A percentile compares a stretch with the other conserved stretches of the same genome.
Evolutionary conservation across 1,139 yeast genomes (phyloP).

Genomic region (Pichia sp.): DNA sequence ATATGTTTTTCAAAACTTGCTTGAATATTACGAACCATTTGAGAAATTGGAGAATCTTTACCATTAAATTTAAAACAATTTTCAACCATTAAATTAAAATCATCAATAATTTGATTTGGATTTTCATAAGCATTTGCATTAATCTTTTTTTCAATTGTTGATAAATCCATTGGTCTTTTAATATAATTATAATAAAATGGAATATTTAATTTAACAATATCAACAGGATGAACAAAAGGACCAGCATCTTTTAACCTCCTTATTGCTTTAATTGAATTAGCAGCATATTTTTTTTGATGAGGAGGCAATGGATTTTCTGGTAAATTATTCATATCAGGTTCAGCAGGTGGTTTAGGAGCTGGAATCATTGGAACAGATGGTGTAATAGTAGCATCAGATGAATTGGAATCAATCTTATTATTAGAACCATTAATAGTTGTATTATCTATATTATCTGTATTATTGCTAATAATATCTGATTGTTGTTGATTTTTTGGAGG

Average conservation of each 20-base stretch:
- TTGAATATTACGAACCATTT: slow-evolving; percentile 85
- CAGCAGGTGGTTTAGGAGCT: slow-evolving; percentile 66
- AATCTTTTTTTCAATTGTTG: slow-evolving; percentile 82
- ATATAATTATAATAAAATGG: slow-evolving; percentile 86
- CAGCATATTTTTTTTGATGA: slow-evolving; percentile 73
- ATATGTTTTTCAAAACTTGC: slow-evolving; percentile 91
- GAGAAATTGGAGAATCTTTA: slow-evolving; percentile 69
- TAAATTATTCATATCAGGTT: slow-evolving; percentile 65
- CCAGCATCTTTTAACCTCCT: slow-evolving; percentile 87
- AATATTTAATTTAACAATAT: slow-evolving; percentile 76
- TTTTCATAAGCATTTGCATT: slow-evolving; percentile 62
- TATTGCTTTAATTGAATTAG: slow-evolving; percentile 68
- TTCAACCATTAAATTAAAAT: slow-evolving; percentile 76
- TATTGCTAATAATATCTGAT: background rate
- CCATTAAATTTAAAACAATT: slow-evolving; percentile 89
- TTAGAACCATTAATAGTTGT: too few relatives aligned
- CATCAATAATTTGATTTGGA: slow-evolving; percentile 63
- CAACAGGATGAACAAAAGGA: slow-evolving; percentile 88
- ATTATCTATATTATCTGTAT: too few relatives aligned
- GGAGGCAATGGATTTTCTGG: slow-evolving; percentile 72
- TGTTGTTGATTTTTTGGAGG: background rate
- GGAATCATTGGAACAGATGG: slow-evolving; percentile 35
- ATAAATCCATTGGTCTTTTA: slow-evolving; percentile 85
- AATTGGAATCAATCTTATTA: background rate
- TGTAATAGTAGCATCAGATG: background rate